A percentile compares a stretch with the other conserved stretches of the same genome.
These are phyloP conservation scores for Achlya hypogyna DNA, from an alignment of 352 stramenopile genomes.

Conservation along the genomic window DNA sequence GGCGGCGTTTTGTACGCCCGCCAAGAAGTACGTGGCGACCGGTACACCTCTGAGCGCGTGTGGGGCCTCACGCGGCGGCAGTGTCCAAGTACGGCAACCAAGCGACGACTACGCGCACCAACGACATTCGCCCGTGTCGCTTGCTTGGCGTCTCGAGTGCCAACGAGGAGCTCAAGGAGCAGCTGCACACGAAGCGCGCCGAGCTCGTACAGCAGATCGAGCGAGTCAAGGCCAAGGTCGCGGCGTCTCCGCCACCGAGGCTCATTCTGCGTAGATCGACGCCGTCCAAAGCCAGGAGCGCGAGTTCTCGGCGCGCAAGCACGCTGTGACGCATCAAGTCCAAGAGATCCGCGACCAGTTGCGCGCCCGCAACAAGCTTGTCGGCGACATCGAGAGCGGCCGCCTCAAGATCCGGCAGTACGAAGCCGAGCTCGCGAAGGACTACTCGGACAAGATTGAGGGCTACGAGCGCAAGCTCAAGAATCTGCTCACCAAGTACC, in stretches of 20 bases:
- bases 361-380: conserved; percentile 55
- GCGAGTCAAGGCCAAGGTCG: conserved; percentile 51
- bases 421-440: conserved; percentile 64
- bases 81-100: conserved; percentile 79
- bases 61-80: not conserved
- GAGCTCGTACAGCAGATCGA: conserved; percentile 29
- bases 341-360: conserved; percentile 60
- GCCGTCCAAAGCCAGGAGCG: conserved; percentile 56
- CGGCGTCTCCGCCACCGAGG: not conserved
- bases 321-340: conserved; percentile 45
- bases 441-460: conserved; percentile 68
- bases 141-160: conserved; percentile 59
- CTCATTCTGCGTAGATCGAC: conserved; percentile 30
- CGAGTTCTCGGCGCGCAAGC: conserved; percentile 45
- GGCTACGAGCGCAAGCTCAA: conserved; percentile 66
- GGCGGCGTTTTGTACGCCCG: conserved; percentile 68
- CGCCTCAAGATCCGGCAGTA: conserved; percentile 65
- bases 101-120: conserved; percentile 78
- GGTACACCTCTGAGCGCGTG: conserved; percentile 25
- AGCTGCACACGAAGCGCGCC: conserved; percentile 47
- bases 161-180: conserved; percentile 64
- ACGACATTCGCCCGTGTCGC: conserved; percentile 59
- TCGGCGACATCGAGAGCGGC: conserved; percentile 61
- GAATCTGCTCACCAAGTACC: conserved; percentile 53
- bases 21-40: conserved; percentile 80